These are phyloP conservation scores for Paulownia fortunei DNA, from an alignment of 257 asterid genomes.

Conservation along the genomic window DNA sequence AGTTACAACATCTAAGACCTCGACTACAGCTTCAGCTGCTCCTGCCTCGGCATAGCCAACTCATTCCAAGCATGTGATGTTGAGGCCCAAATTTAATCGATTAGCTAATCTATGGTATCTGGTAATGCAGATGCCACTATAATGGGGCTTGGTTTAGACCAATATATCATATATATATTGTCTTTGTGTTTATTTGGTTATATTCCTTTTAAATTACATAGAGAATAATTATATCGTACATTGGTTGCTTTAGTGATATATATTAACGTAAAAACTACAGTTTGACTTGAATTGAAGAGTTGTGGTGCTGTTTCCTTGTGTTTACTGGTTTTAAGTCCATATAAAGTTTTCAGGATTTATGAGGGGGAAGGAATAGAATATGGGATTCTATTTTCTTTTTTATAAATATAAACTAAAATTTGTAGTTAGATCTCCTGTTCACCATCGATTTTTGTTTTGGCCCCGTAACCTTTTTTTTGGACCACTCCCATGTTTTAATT, in stretches of 20 bases:
- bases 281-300: slow-evolving; percentile 26
- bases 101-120: slow-evolving; percentile 26
- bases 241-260: slow-evolving; percentile 27
- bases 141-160: slow-evolving; percentile 21
- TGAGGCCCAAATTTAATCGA: background rate
- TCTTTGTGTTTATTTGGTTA: slow-evolving; percentile 20
- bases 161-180: slow-evolving; percentile 19
- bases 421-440: no score
- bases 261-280: slow-evolving; percentile 32
- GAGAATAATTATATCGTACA: slow-evolving; percentile 20
- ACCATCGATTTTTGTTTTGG: no score
- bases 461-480: no score
- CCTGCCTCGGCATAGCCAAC: slow-evolving; percentile 50
- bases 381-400: no score
- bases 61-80: background rate
- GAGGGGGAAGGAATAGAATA: no score
- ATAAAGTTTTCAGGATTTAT: background rate
- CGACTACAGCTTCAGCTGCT: slow-evolving; percentile 41
- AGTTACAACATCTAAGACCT: slow-evolving; percentile 38
- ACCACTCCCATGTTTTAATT: no score
- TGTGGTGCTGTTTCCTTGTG: background rate
- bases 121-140: slow-evolving; percentile 1
- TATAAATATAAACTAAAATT: no score
- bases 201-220: slow-evolving; percentile 28
- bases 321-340: background rate